A percentile compares a stretch with the other conserved stretches of the same genome.
These are phyloP conservation scores for Hypoxylon rickii DNA, from an alignment of 495 filamentous ascomycete species.

Conservation along the genomic window DNA sequence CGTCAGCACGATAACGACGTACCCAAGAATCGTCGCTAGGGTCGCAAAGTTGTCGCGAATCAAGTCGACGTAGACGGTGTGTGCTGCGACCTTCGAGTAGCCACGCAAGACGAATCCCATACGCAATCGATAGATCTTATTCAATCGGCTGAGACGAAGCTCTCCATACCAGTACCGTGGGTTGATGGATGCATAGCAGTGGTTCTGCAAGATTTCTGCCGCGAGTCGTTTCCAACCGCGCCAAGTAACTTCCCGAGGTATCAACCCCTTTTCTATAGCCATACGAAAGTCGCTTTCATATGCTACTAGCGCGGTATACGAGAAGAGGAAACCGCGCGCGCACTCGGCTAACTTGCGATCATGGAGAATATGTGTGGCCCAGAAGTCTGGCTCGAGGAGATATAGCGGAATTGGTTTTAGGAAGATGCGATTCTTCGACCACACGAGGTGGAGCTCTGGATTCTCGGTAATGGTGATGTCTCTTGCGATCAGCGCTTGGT, in stretches of 20 bases:
- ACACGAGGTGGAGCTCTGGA: conserved; percentile 50
- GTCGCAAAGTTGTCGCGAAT: conserved; percentile 54
- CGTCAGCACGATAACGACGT: conserved; percentile 58
- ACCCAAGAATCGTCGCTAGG: conserved; percentile 51
- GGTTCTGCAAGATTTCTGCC: conserved; percentile 26
- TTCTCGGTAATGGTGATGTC: conserved; percentile 50
- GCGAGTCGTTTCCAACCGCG: conserved; percentile 34
- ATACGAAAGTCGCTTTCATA: conserved; percentile 52
- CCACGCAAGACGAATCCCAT: conserved; percentile 37
- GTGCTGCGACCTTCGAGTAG: conserved; percentile 33
- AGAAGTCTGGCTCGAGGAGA: conserved; percentile 48
- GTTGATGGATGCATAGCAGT: conserved; percentile 39
- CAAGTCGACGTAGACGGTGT: conserved; percentile 38
- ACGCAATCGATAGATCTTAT: conserved; percentile 38
- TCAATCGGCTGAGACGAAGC: conserved; percentile 48
- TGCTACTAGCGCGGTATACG: conserved; percentile 49
- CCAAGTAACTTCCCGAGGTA: conserved; percentile 43
- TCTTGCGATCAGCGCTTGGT: conserved; percentile 47
- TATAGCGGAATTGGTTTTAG: conserved; percentile 53
- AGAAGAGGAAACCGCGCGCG: conserved; percentile 50
- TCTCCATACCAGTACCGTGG: conserved; percentile 52
- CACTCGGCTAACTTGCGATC: conserved; percentile 25
- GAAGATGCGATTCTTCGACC: conserved; percentile 45
- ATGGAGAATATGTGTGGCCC: conserved; percentile 33
- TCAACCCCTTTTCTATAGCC: conserved; percentile 41